Evolutionary conservation across 495 filamentous ascomycete genomes (phyloP).

Genomic region (Thozetella sp.): DNA sequence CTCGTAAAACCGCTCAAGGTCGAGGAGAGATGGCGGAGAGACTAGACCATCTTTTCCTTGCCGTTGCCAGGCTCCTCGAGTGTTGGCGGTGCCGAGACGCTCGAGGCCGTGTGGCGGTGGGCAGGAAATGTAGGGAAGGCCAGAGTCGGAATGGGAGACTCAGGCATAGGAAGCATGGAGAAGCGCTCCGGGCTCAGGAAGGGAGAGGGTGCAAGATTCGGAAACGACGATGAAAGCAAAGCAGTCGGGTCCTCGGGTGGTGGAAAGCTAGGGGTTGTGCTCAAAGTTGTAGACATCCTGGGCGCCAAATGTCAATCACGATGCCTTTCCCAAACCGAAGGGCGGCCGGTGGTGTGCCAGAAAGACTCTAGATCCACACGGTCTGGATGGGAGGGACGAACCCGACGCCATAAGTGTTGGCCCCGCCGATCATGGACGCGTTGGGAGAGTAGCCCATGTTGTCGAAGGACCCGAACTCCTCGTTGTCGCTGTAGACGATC

Average conservation of each 20-base stretch:
- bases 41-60: slow-evolving; percentile 22
- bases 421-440: slow-evolving; percentile 36
- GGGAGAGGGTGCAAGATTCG: slow-evolving; percentile 30
- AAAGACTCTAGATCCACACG: slow-evolving; percentile 48
- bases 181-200: slow-evolving; percentile 35
- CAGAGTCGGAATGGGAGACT: slow-evolving; percentile 30
- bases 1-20: slow-evolving; percentile 11
- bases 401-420: slow-evolving; percentile 52
- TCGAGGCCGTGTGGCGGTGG: slow-evolving; percentile 27
- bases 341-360: slow-evolving; percentile 33
- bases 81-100: slow-evolving; percentile 21
- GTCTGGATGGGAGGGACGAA: slow-evolving; percentile 57
- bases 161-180: slow-evolving; percentile 29
- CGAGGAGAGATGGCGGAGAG: not conserved
- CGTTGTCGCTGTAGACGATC: slow-evolving; percentile 54
- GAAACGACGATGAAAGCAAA: slow-evolving; percentile 17
- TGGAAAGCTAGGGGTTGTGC: slow-evolving; percentile 32
- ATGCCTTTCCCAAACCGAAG: slow-evolving; percentile 32
- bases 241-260: slow-evolving; percentile 29
- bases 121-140: slow-evolving; percentile 22
- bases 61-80: slow-evolving; percentile 20
- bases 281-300: slow-evolving; percentile 41
- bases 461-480: slow-evolving; percentile 46
- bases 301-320: slow-evolving; percentile 48
- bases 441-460: slow-evolving; percentile 31